phyloP scores from a whole-genome alignment of 768 basidiomycete species.

The Lactarius tabidus region DNA sequence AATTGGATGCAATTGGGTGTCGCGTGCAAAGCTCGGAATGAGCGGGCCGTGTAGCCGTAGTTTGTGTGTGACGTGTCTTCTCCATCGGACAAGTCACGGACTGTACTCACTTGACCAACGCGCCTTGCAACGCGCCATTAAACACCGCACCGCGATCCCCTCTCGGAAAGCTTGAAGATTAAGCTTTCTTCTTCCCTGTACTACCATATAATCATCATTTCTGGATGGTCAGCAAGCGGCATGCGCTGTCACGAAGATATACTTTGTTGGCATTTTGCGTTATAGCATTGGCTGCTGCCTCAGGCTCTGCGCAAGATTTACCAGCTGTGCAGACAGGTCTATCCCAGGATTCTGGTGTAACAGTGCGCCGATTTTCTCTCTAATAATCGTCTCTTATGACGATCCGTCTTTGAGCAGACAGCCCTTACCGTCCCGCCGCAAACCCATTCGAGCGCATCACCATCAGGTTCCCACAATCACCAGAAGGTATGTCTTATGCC shows the following conservation, averaged over 20 bases:
- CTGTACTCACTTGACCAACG: too few relatives aligned
- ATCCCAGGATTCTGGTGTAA: conserved; percentile 13
- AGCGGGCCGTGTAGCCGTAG: neutral
- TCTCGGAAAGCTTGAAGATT: too few relatives aligned
- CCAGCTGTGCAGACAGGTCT: conserved; percentile 13
- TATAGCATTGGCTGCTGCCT: conserved; percentile 30
- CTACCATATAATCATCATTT: neutral
- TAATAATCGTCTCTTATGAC: neutral
- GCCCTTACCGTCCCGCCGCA: conserved; percentile 2
- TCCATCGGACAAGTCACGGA: neutral
- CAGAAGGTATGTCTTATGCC: conserved; percentile 3
- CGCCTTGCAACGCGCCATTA: neutral
- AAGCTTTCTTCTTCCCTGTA: too few relatives aligned
- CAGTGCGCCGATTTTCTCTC: neutral
- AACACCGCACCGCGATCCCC: neutral
- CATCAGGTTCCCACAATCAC: conserved; percentile 5
- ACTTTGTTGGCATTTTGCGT: conserved; percentile 33
- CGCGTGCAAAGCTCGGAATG: conserved; percentile 37
- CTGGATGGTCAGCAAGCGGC: conserved; percentile 16
- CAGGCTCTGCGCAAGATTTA: conserved; percentile 25
- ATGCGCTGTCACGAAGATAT: conserved; percentile 28
- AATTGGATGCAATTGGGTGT: too few relatives aligned
- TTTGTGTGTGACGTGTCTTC: conserved; percentile 13
- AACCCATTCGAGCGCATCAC: neutral
- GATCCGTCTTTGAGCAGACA: neutral